A percentile compares a stretch with the other conserved stretches of the same genome.
Evolutionary conservation across 805 yeast genomes (phyloP).

Genomic region (Candida sphagnicola): DNA sequence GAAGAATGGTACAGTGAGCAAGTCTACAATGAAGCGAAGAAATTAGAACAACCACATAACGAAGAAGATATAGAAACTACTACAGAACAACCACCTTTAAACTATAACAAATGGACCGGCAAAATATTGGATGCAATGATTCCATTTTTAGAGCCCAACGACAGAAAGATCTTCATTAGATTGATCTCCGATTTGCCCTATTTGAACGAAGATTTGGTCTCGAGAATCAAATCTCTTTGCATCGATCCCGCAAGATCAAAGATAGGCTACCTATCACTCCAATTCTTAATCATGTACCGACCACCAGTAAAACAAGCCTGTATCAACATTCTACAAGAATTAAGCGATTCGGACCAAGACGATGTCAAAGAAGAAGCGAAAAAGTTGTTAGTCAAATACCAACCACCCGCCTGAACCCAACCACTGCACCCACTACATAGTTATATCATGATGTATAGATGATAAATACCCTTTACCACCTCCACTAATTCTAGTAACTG

Average conservation of each 20-base stretch:
- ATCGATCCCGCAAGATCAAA: constrained; percentile 79
- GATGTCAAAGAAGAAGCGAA: constrained; percentile 46
- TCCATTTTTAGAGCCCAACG: constrained; percentile 79
- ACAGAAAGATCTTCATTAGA: constrained; percentile 76
- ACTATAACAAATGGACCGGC: constrained; percentile 66
- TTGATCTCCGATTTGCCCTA: constrained; percentile 84
- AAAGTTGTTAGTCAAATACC: constrained; percentile 45
- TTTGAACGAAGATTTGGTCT: constrained; percentile 58
- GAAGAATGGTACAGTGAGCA: constrained; percentile 86
- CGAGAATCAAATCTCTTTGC: constrained; percentile 67
- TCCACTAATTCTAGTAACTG: too few species aligned
- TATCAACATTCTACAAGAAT: constrained; percentile 43
- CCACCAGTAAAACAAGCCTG: constrained; percentile 73
- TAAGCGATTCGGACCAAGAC: constrained; percentile 44
- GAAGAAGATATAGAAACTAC: constrained; percentile 14
- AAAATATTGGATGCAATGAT: constrained; percentile 72
- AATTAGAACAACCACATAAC: constrained; percentile 16
- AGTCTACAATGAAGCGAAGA: constrained; percentile 32
- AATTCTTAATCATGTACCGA: constrained; percentile 80
- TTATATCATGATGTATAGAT: too few species aligned
- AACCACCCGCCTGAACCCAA: neutral
- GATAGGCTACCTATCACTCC: constrained; percentile 79
- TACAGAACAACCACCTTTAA: neutral
- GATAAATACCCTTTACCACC: too few species aligned
- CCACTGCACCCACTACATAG: too few species aligned